Evolutionary conservation across 2,329 filamentous ascomycete species (phyloP), one percentile per base, ranked within the genome.

Genomic region (Colletotrichum euphorbiae): DNA sequence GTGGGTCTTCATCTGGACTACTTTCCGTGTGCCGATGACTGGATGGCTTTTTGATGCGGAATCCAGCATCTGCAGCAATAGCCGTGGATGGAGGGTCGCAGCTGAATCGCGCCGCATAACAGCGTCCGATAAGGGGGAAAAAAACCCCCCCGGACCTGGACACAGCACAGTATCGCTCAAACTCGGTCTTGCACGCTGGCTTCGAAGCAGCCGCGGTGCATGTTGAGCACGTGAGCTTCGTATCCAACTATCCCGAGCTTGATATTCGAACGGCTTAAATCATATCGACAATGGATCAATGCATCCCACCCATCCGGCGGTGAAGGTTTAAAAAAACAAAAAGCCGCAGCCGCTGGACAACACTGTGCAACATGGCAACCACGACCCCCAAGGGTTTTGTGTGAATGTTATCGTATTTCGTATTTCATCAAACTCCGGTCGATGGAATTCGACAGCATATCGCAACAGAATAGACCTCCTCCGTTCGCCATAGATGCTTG

Each of bases 391-490:
- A 6, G 11, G 31, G 4, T 2, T 5, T 33, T 33, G 31, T 36
- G 55, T 38, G 33, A 38, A 38, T 36, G 40, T 21, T 13, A 42
- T 52, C 36, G 24, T 61, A 36, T 52, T 61, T 33, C 48, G 19
- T 64, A 36, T 46, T 42, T 60, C 65, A 66, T 66, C 62, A 69
- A 66, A 69, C 66, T 66, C 66, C 66, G 42, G 66, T 55, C 50
- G 31, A 43, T 60, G 56, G 42, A 38, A 52, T 36, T 43, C 58
- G 24, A 67, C 50, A 67, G 45, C 54, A 5, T n/a, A 48, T 17
- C 24, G 59, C 62, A 36, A 69, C 50, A 62, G 24, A 65, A 65
- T 55, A 45, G 46, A 58, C 65, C 24, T 60, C 50, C 15, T 38
- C 46, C 33, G 36, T 55, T 66, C 54, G 61, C 48, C 28, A 15